Base-by-base conservation (phyloP, 192 early-diverging fungal species). In the Podila minutissima region DNA sequence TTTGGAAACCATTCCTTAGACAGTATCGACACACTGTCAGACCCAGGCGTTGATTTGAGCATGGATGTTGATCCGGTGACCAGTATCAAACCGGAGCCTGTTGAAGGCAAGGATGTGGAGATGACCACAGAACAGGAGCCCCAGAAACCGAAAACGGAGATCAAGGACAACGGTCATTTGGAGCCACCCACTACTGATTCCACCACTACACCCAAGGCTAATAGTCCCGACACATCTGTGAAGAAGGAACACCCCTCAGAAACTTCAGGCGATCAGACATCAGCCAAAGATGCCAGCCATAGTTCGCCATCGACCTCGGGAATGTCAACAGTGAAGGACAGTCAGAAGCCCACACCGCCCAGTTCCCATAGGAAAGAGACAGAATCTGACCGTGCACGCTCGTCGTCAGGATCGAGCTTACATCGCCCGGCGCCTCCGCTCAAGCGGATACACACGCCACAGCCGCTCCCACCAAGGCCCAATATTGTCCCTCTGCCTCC, bases 401-500 rank as follows among this genome's bases (percentile, higher is more conserved):
- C 59, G 15, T 61, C 59, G 26, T 61, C 31, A 15, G 59, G 64
- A 22, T 26, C 31, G 5, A 26, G 35, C 11, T 26, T 20, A 24
- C 35, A 64, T 22, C 10, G 35, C 19, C 37, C 64, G 28, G 6
- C 49, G 1, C 48, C 46, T 28, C 26, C 12, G 13, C 26, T 31
- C 29, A 81, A 73, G 62, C 66, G 77, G 31, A 33, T 59, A 22
- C 77, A 81, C 19, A 71, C 68, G 9, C 71, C 64, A 22, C 11
- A 69, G 32, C 77, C 77, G 1, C 49, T 81, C 7, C 77, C 77
- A 32, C 77, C 70, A 8, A 66, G 77, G 8, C 77, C 77, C 15
- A 66, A 29, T n/a, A 58, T 79, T 66, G 75, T 81, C 7, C 71
- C 77, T n/a, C 31, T 81, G 33, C 77, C 77, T 26, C 77, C 77